Conservation (phyloP, 805 yeast species). For the Starmerella stigmatis region DNA sequence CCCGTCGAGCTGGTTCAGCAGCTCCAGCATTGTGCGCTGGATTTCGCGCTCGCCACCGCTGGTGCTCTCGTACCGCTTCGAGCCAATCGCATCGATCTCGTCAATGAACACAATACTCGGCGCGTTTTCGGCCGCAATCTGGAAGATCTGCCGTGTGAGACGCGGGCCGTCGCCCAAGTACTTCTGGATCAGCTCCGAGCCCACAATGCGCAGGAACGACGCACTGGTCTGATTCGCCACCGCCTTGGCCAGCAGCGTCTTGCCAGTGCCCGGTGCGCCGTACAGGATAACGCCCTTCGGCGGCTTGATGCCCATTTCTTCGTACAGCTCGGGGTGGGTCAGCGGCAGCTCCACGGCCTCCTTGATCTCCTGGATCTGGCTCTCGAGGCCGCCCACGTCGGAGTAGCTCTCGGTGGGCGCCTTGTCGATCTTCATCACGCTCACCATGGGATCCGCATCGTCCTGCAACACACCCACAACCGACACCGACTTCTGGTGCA, state of each 20-base stretch:
- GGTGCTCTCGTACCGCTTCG: slow-evolving; percentile 83
- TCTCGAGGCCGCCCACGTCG: slow-evolving; percentile 92
- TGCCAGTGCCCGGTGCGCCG: slow-evolving; percentile 98
- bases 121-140: slow-evolving; percentile 92
- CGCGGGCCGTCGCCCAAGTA: slow-evolving; percentile 98
- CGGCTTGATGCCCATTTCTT: slow-evolving; percentile 97
- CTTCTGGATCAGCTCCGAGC: slow-evolving; percentile 92
- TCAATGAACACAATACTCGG: slow-evolving; percentile 98
- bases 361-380: slow-evolving; percentile 94
- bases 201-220: slow-evolving; percentile 89
- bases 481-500: slow-evolving; percentile 92
- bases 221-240: slow-evolving; percentile 98
- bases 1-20: slow-evolving; percentile 90
- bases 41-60: slow-evolving; percentile 97
- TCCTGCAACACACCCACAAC: slow-evolving; percentile 98
- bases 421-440: slow-evolving; percentile 94
- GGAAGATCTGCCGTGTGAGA: slow-evolving; percentile 84
- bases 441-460: slow-evolving; percentile 95
- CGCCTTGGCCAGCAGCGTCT: slow-evolving; percentile 89
- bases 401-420: slow-evolving; percentile 95
- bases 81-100: slow-evolving; percentile 98
- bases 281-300: slow-evolving; percentile 95
- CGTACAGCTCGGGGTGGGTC: slow-evolving; percentile 92
- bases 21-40: slow-evolving; percentile 94
- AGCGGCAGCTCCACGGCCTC: slow-evolving; percentile 93